Base-by-base conservation (phyloP, 306 rosid species). In the Corylus avellana region DNA sequence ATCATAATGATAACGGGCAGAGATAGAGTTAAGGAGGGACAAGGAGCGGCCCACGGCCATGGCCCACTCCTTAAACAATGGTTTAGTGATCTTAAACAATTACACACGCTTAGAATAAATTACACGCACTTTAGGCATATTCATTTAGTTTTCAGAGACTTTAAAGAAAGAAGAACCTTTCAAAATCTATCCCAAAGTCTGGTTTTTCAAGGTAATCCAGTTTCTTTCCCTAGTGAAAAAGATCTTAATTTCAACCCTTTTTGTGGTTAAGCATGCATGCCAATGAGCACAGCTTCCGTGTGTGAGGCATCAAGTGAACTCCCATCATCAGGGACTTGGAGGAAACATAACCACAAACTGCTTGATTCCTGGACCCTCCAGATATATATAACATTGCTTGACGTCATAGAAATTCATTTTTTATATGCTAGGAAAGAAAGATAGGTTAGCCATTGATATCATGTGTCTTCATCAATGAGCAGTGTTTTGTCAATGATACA, bases 361-460 rank as follows among this genome's bases (percentile, higher is more conserved):
- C 63, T 4, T 8, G 49, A 32, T 0, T 46, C 49, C 20, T 8
- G 63, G 29, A 57, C 4, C 63, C 8, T 20, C 29, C 29, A 22
- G 0, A 20, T 57, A 22, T 22, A 22, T 22, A 39, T 39, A 39
- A 39, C 6, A 39, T 39, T 39, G 44, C 44, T 39, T 39, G 44
- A 39, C 4, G 44, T 3, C 6, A 39, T 39, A 5, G 44, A 10
- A 58, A 0, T 22, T 32, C 35, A 1, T 32, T 32, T 10, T 27
- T 10, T 25, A 20, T 49, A 11, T 0, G 3, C n/a, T 39, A 62
- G 17, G 5, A 62, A 29, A 5, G 47, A 14, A 42, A 67, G 12
- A 17, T 64, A 20, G 82, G 87, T 74, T 13, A 57, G 51, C 58
- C 80, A 32, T 77, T 46, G 39, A 58, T 80, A 77, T 74, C 68